phyloP scores from a whole-genome alignment of 2,329 filamentous ascomycete species.

The Monosporascus sp. region DNA sequence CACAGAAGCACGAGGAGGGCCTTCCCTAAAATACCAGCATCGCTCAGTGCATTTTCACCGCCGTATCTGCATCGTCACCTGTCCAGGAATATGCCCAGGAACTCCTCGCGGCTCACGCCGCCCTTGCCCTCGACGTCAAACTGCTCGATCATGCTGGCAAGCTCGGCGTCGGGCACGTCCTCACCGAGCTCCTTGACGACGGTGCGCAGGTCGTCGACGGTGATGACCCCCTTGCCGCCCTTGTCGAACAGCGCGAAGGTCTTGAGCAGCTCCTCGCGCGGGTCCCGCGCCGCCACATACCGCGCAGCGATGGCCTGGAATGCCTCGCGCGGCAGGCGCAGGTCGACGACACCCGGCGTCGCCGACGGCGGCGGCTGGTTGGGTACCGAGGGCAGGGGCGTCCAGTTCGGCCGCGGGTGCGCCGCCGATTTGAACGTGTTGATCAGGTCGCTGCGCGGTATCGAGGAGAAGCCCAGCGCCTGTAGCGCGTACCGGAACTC shows the following conservation, averaged over 20 bases:
- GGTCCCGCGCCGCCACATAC: constrained; percentile 76
- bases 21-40: background rate
- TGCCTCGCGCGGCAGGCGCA: constrained; percentile 66
- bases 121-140: constrained; percentile 94
- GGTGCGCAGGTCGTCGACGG: constrained; percentile 76
- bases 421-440: constrained; percentile 77
- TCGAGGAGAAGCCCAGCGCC: constrained; percentile 80
- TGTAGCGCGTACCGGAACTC: constrained; percentile 96
- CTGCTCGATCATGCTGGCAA: constrained; percentile 95
- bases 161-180: constrained; percentile 85
- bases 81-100: constrained; percentile 50
- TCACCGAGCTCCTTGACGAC: constrained; percentile 90
- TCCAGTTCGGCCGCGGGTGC: constrained; percentile 58
- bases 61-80: constrained; percentile 15
- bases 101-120: constrained; percentile 64
- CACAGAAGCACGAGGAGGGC: too few species aligned
- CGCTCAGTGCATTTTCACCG: background rate
- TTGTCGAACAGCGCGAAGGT: constrained; percentile 93
- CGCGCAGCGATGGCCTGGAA: constrained; percentile 75
- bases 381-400: constrained; percentile 34
- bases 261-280: constrained; percentile 81
- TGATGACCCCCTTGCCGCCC: constrained; percentile 86
- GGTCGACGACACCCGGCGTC: constrained; percentile 56
- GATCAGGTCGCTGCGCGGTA: constrained; percentile 81
- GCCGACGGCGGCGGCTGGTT: constrained; percentile 39